Evolutionary conservation across 2,329 filamentous ascomycete species (phyloP).

Genomic region (Trichoderma sp.): DNA sequence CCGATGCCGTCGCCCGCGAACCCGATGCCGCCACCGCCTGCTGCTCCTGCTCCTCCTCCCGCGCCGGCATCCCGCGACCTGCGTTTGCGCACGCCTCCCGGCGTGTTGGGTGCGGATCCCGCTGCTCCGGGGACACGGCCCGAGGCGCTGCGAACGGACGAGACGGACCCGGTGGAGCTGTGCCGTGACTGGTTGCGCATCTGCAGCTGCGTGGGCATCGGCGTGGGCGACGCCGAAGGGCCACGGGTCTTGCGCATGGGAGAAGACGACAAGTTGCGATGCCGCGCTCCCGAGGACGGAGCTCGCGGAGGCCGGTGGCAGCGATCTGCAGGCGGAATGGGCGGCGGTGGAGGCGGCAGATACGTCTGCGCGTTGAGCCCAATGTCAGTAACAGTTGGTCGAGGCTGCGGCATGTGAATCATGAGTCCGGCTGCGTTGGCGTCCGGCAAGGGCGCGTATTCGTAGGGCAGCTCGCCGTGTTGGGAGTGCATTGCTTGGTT

Average conservation of each 20-base stretch:
- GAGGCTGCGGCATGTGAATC: slow-evolving; percentile 58
- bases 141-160: slow-evolving; percentile 43
- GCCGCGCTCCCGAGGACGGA: slow-evolving; percentile 57
- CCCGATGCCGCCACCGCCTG: slow-evolving; percentile 32
- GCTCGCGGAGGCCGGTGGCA: slow-evolving; percentile 54
- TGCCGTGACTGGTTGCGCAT: slow-evolving; percentile 40
- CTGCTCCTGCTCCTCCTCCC: slow-evolving; percentile 33
- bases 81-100: slow-evolving; percentile 46
- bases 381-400: slow-evolving; percentile 42
- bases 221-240: slow-evolving; percentile 47
- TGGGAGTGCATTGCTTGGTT: slow-evolving; percentile 48
- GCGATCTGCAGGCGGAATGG: slow-evolving; percentile 40
- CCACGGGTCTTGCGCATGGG: slow-evolving; percentile 49
- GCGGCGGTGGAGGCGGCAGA: slow-evolving; percentile 40
- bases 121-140: slow-evolving; percentile 41
- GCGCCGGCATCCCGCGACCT: slow-evolving; percentile 44
- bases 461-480: slow-evolving; percentile 46
- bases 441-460: slow-evolving; percentile 42
- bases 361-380: slow-evolving; percentile 42
- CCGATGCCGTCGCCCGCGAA: slow-evolving; percentile 46
- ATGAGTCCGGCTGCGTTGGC: slow-evolving; percentile 48
- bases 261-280: slow-evolving; percentile 43
- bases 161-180: slow-evolving; percentile 45
- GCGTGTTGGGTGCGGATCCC: slow-evolving; percentile 44
- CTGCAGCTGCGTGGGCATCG: slow-evolving; percentile 40